A percentile compares a stretch with the other conserved stretches of the same genome.
These are phyloP conservation scores for Scedosporium dehoogii DNA, from an alignment of 2,329 filamentous ascomycete species.

Conservation along the genomic window DNA sequence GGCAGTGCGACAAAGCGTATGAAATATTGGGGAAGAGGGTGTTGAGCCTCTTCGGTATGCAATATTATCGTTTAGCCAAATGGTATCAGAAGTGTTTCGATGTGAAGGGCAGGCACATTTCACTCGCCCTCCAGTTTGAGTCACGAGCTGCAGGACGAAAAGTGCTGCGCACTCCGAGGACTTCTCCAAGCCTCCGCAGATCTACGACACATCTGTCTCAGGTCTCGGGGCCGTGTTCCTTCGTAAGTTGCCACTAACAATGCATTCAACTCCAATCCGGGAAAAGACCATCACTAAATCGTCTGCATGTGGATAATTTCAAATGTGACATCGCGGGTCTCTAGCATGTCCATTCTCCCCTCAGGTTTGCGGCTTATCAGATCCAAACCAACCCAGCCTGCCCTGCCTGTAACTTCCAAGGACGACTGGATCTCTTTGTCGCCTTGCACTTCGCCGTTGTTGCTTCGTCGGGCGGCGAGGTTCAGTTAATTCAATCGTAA, in stretches of 20 bases:
- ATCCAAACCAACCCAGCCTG: neutral
- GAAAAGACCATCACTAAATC: neutral
- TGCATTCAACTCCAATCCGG: neutral
- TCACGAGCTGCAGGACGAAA: neutral
- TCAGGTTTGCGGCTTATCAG: neutral
- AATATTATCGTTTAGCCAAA: neutral
- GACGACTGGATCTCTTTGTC: neutral
- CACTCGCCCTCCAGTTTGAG: too few relatives aligned
- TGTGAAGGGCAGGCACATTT: neutral
- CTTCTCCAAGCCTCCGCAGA: neutral
- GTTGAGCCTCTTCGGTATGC: neutral
- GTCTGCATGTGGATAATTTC: neutral
- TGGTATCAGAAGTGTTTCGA: neutral
- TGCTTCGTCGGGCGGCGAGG: too few relatives aligned
- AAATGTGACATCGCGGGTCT: too few relatives aligned
- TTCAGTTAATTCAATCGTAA: too few relatives aligned
- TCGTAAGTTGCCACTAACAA: neutral
- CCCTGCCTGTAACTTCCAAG: neutral
- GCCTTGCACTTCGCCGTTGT: neutral
- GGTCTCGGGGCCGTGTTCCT: neutral
- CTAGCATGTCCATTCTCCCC: neutral
- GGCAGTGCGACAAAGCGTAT: neutral
- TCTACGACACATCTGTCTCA: conserved; percentile 1
- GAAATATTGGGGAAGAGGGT: neutral
- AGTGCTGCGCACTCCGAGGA: neutral